Percentiles rank a stretch among this genome's conserved stretches.
Conservation (phyloP, 2,329 filamentous ascomycete genomes). For the Neofusicoccum sp. region DNA sequence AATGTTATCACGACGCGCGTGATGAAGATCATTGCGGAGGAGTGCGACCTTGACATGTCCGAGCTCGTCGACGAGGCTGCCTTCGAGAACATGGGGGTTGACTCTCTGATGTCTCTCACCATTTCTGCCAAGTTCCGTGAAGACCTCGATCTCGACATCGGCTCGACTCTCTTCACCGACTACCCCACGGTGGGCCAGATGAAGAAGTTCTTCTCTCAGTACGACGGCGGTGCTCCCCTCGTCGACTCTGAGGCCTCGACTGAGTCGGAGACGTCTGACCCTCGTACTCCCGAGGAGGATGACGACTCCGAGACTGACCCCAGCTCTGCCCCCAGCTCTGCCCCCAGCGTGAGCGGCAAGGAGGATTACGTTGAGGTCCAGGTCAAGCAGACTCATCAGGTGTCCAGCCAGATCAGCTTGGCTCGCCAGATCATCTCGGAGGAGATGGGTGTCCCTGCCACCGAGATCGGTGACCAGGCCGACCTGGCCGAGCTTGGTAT, state of each 20-base stretch:
- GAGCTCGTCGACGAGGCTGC: constrained; percentile 60
- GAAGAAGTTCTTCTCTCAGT: constrained; percentile 55
- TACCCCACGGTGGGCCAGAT: constrained; percentile 60
- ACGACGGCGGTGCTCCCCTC: constrained; percentile 40
- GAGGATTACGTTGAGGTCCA: constrained; percentile 32
- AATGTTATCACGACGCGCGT: constrained; percentile 53
- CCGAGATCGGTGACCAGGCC: constrained; percentile 53
- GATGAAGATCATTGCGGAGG: constrained; percentile 65
- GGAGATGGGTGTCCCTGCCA: constrained; percentile 65
- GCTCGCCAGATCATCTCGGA: constrained; percentile 51
- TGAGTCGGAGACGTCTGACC: constrained; percentile 38
- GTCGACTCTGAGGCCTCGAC: constrained; percentile 43
- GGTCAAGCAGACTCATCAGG: constrained; percentile 31
- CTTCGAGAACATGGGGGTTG: constrained; percentile 62
- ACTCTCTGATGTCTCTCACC: constrained; percentile 60
- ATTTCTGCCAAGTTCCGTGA: constrained; percentile 63
- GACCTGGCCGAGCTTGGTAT: constrained; percentile 61
- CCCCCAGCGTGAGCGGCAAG: constrained; percentile 42
- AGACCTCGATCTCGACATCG: constrained; percentile 59
- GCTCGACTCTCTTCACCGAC: constrained; percentile 60
- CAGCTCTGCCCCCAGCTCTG: constrained; percentile 46
- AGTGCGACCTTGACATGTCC: constrained; percentile 58
- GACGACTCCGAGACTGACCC: constrained; percentile 47
- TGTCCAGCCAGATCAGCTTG: constrained; percentile 42
- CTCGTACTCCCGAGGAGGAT: constrained; percentile 44